A percentile compares a stretch with the other conserved stretches of the same genome.
phyloP scores from a whole-genome alignment of 108 stramenopile species.

The Skeletonema costatum region DNA sequence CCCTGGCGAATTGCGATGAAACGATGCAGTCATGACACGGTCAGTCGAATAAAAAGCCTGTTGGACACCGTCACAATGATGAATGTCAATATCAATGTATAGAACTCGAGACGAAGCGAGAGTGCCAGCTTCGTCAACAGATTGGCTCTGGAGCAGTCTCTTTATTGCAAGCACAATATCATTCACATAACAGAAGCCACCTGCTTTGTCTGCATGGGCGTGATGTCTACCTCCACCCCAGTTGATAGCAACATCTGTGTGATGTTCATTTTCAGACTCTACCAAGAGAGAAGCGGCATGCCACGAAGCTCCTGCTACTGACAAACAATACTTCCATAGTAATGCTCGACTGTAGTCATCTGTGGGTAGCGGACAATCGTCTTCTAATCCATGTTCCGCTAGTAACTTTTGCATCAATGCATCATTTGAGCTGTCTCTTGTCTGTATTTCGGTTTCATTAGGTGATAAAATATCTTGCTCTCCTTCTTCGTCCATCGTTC shows the following conservation, averaged over 20 bases:
- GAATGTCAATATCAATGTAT: slow-evolving; percentile 88
- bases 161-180: slow-evolving; percentile 84
- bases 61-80: slow-evolving; percentile 82
- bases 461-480: neutral
- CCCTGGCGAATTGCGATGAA: slow-evolving; percentile 48
- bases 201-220: slow-evolving; percentile 71
- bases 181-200: slow-evolving; percentile 88
- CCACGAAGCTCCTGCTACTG: slow-evolving; percentile 44
- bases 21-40: slow-evolving; percentile 56
- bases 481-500: neutral
- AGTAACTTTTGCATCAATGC: slow-evolving; percentile 2
- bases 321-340: slow-evolving; percentile 49
- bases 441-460: neutral
- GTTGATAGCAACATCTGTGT: slow-evolving; percentile 74
- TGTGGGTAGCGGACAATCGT: slow-evolving; percentile 55
- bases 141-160: slow-evolving; percentile 44
- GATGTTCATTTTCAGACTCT: neutral
- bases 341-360: slow-evolving; percentile 4
- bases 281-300: slow-evolving; percentile 49
- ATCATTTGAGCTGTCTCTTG: neutral
- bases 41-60: slow-evolving; percentile 55
- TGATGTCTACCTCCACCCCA: slow-evolving; percentile 89
- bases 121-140: slow-evolving; percentile 9
- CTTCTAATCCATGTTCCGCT: slow-evolving; percentile 44
- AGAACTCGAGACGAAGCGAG: slow-evolving; percentile 59